phyloP scores from a whole-genome alignment of 495 filamentous ascomycete species.

The Lindgomyces ingoldianus region DNA sequence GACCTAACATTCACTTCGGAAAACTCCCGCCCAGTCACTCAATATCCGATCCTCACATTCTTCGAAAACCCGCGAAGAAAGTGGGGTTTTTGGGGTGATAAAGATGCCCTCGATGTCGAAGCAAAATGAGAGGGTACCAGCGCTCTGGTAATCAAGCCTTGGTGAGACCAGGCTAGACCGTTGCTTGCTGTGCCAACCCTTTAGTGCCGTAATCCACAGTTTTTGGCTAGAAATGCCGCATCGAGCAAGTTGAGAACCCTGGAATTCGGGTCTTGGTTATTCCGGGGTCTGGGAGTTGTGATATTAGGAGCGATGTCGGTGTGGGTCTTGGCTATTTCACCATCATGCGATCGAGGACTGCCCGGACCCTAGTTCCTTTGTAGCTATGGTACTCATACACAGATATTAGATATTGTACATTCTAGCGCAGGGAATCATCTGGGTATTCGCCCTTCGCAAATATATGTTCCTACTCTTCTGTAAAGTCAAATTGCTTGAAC shows the following conservation, averaged over 20 bases:
- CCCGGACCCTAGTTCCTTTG: too few species aligned
- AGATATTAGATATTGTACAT: too few species aligned
- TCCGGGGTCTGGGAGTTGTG: too few species aligned
- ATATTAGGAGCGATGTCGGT: background rate
- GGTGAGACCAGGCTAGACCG: conserved; percentile 21
- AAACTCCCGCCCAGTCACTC: background rate
- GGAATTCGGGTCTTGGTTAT: too few species aligned
- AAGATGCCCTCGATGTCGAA: background rate
- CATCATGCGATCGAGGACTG: too few species aligned
- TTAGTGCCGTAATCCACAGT: conserved; percentile 29
- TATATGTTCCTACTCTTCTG: background rate
- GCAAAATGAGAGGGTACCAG: background rate
- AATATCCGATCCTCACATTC: background rate
- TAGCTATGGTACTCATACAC: too few species aligned
- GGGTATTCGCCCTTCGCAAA: too few species aligned
- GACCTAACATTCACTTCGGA: conserved; percentile 6
- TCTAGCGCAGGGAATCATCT: too few species aligned
- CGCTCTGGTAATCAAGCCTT: conserved; percentile 1
- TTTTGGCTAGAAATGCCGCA: conserved; percentile 5
- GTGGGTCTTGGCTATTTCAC: background rate
- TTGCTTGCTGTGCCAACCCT: conserved; percentile 26
- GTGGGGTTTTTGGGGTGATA: background rate
- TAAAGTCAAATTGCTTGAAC: conserved; percentile 86
- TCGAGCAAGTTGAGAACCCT: conserved; percentile 13
- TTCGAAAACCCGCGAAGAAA: background rate